A percentile compares a stretch with the other conserved stretches of the same genome.
Conservation (phyloP, 202 grass and related monocot species). For the Carex sylvatica region DNA sequence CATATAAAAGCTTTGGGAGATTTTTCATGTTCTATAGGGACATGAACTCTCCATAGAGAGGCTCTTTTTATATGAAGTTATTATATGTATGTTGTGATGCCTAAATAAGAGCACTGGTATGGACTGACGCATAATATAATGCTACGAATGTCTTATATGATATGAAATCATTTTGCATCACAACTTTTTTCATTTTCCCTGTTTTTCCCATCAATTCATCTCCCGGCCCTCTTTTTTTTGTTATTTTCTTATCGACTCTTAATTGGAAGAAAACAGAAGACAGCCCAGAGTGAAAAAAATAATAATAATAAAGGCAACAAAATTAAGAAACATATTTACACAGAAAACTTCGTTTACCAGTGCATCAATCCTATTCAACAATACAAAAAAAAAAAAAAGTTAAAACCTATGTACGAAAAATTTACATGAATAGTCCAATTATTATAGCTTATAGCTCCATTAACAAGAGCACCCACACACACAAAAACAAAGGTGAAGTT, state of each 20-base stretch:
- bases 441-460: neutral
- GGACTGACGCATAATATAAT: neutral
- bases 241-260: neutral
- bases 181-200: neutral
- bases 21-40: neutral
- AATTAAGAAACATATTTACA: constrained; percentile 6
- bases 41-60: neutral
- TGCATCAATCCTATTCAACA: constrained; percentile 2
- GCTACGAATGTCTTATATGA: constrained; percentile 13
- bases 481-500: neutral
- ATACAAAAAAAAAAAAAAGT: neutral
- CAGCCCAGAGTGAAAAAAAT: neutral
- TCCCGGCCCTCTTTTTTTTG: neutral
- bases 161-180: constrained; percentile 1
- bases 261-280: neutral
- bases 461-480: no score
- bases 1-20: constrained; percentile 15
- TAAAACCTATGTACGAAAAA: neutral
- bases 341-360: neutral
- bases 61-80: neutral
- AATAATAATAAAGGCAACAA: neutral
- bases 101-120: constrained; percentile 10
- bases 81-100: constrained; percentile 12
- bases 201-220: neutral
- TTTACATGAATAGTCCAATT: neutral